Conservation (phyloP, 2,329 filamentous ascomycete species). For the Exophiala sp. region DNA sequence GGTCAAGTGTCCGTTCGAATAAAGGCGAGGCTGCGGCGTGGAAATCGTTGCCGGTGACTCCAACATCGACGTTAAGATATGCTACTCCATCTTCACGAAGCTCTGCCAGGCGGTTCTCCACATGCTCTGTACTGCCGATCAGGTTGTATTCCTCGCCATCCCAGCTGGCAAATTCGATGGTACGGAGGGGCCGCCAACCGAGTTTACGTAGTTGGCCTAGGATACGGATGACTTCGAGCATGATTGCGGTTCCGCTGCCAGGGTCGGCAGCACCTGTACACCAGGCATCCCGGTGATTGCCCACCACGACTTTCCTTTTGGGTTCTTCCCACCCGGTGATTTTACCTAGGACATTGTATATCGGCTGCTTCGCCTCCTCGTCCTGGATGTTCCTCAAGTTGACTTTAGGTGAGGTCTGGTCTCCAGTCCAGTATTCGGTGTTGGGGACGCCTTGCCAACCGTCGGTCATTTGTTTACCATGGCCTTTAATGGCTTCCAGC, state of each 20-base stretch:
- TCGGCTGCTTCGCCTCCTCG: constrained; percentile 71
- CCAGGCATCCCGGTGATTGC: constrained; percentile 91
- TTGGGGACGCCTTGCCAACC: constrained; percentile 73
- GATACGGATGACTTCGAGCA: constrained; percentile 81
- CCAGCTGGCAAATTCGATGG: constrained; percentile 96
- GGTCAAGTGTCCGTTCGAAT: constrained; percentile 64
- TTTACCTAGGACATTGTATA: constrained; percentile 85
- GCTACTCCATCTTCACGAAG: constrained; percentile 71
- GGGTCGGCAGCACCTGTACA: constrained; percentile 81
- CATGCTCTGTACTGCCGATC: constrained; percentile 89
- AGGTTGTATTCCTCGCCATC: constrained; percentile 90
- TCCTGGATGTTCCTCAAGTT: constrained; percentile 82
- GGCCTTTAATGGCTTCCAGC: constrained; percentile 67
- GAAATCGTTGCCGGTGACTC: constrained; percentile 69
- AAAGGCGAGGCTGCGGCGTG: constrained; percentile 74
- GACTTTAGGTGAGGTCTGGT: constrained; percentile 66
- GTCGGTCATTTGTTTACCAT: constrained; percentile 62
- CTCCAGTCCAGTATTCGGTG: constrained; percentile 72
- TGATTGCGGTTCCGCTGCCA: constrained; percentile 79
- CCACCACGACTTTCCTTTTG: constrained; percentile 78
- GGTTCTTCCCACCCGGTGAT: constrained; percentile 79
- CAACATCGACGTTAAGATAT: constrained; percentile 87
- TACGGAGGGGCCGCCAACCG: constrained; percentile 88
- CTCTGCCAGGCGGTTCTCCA: constrained; percentile 71
- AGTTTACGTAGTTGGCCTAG: constrained; percentile 69